Evolutionary conservation across 495 filamentous ascomycete genomes (phyloP).

Genomic region (Lophium mytilinum): DNA sequence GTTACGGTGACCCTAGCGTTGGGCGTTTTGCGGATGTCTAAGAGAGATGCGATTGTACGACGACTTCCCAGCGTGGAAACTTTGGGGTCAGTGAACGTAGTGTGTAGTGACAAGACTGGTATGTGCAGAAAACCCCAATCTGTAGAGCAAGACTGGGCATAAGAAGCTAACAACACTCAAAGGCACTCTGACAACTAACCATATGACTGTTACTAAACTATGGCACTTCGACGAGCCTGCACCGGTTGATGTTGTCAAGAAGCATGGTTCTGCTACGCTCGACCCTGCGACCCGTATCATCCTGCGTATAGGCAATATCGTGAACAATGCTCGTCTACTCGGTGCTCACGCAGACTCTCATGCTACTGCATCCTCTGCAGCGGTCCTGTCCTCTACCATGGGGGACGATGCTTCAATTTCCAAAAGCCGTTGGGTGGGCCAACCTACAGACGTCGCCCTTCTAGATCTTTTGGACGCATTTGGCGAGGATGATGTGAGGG

Average conservation of each 20-base stretch:
- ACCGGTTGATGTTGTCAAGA: constrained; percentile 67
- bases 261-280: constrained; percentile 54
- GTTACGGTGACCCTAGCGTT: constrained; percentile 94
- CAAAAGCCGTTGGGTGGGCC: constrained; percentile 88
- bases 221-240: constrained; percentile 75
- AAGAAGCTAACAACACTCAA: neutral
- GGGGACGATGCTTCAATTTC: constrained; percentile 49
- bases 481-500: constrained; percentile 81
- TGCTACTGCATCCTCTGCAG: constrained; percentile 59
- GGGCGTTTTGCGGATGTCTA: constrained; percentile 92
- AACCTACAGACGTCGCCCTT: constrained; percentile 93
- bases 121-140: constrained; percentile 4
- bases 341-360: constrained; percentile 49
- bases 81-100: constrained; percentile 94
- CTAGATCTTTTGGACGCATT: constrained; percentile 85
- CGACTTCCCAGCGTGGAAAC: constrained; percentile 95
- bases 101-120: constrained; percentile 97
- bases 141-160: neutral
- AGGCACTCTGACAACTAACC: constrained; percentile 91
- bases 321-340: constrained; percentile 84
- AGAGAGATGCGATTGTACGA: constrained; percentile 85
- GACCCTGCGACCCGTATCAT: constrained; percentile 69
- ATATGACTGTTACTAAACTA: constrained; percentile 96
- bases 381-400: constrained; percentile 70
- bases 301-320: constrained; percentile 85